Percentiles rank a stretch among this genome's conserved stretches.
These are phyloP conservation scores for Phytophthora rubi DNA, from an alignment of 352 stramenopile species.

Conservation along the genomic window DNA sequence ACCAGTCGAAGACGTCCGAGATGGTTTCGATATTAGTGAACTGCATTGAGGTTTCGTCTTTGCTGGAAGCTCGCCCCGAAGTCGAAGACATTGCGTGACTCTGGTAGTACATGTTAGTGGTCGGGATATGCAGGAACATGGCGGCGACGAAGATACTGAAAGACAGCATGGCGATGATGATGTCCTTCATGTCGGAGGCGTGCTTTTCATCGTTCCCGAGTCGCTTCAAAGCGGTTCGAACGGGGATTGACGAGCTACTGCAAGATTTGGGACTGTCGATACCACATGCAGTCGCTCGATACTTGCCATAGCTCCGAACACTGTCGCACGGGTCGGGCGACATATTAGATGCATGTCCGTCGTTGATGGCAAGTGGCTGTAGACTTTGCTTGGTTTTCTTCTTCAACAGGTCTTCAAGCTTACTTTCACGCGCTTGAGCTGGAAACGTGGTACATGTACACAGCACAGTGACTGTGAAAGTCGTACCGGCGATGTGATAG, in stretches of 20 bases:
- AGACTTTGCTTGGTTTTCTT: neutral
- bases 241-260: slow-evolving; percentile 7
- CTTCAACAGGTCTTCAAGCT: neutral
- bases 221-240: slow-evolving; percentile 35
- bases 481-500: too few species aligned
- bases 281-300: neutral
- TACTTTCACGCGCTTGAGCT: too few species aligned
- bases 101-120: slow-evolving; percentile 42
- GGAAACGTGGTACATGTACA: too few species aligned
- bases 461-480: too few species aligned
- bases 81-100: slow-evolving; percentile 31
- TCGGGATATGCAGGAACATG: slow-evolving; percentile 53
- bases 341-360: slow-evolving; percentile 17
- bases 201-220: slow-evolving; percentile 53
- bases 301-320: slow-evolving; percentile 10
- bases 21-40: slow-evolving; percentile 46
- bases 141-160: slow-evolving; percentile 50
- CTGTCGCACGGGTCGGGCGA: slow-evolving; percentile 15
- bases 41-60: slow-evolving; percentile 22
- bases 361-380: neutral
- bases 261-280: neutral
- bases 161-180: slow-evolving; percentile 43
- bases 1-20: slow-evolving; percentile 49
- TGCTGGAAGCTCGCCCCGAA: slow-evolving; percentile 25
- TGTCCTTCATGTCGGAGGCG: slow-evolving; percentile 37